These are phyloP conservation scores for Mycena leptocephala DNA, from an alignment of 768 basidiomycete genomes.

Conservation along the genomic window DNA sequence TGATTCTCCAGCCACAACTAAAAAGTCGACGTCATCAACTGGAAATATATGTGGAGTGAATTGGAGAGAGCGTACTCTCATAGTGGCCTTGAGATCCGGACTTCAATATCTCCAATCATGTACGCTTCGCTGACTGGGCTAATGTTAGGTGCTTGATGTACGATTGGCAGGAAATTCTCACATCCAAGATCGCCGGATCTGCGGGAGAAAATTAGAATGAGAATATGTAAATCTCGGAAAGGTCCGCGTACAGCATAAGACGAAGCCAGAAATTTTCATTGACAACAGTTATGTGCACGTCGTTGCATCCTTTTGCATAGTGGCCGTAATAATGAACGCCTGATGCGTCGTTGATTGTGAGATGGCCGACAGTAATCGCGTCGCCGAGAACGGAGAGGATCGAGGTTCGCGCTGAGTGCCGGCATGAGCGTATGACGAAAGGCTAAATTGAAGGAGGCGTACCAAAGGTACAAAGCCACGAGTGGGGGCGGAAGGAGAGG, in stretches of 20 bases:
- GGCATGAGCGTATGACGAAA: constrained; percentile 3
- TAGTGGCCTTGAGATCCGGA: constrained; percentile 71
- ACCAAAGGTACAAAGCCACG: constrained; percentile 70
- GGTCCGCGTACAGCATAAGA: constrained; percentile 68
- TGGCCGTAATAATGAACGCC: constrained; percentile 74
- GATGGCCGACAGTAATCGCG: constrained; percentile 72
- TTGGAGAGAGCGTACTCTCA: constrained; percentile 68
- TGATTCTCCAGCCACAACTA: constrained; percentile 82
- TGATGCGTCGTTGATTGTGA: constrained; percentile 75
- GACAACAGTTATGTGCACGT: constrained; percentile 70
- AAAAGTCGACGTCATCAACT: constrained; percentile 32
- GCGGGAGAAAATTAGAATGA: constrained; percentile 41
- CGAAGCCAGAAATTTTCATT: constrained; percentile 81
- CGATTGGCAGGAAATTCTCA: constrained; percentile 52
- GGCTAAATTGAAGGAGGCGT: constrained; percentile 31
- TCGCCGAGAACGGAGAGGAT: constrained; percentile 72
- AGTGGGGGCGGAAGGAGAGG: constrained; percentile 59
- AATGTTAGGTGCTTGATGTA: constrained; percentile 29
- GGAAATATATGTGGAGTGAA: constrained; percentile 7
- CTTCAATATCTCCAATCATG: constrained; percentile 81
- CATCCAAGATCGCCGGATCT: constrained; percentile 78
- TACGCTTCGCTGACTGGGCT: constrained; percentile 79
- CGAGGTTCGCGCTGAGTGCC: constrained; percentile 68
- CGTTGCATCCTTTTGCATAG: constrained; percentile 72
- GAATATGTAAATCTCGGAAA: constrained; percentile 25